Evolutionary conservation across 331 rosid species (phyloP), one percentile per base, ranked within the genome.

Genomic region (Acacia pycnantha): DNA sequence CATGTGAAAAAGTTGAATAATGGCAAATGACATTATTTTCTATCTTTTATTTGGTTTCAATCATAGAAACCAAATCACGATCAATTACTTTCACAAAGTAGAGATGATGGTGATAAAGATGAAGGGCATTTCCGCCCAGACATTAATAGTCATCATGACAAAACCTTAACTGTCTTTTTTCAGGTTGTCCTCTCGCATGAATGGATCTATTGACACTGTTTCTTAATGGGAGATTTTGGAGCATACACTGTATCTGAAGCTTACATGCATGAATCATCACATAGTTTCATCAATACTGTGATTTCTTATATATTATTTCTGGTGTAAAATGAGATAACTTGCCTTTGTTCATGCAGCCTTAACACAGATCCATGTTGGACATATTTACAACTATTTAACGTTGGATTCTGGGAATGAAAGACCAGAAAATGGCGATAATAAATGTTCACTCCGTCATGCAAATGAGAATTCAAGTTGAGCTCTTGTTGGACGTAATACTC

Each of bases 121-220:
- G 96, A 91, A 89, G 96, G 98, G 44, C 89, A 92, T 86, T 68
- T 31, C 72, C 67, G 68, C 82, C 82, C 72, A 83, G 81, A 87
- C 77, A 87, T 88, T 91, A 87, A 89, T 69, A 81, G 90, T 88
- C 93, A 86, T 93, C 83, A 88, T 92, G 96, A 87, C 94, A 88
- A 82, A 91, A 93, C 96, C 99, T 92, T 92, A 95, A 93, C 87
- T 53, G 24, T 53, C 24, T 94, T 76, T 90, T 33, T 90, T 92
- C 92, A 83, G 86, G 46, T 89, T 89, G 98, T 94, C 92, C 90
- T 56, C 86, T 77, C 89, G 24, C 61, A 78, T 84, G 84, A 86
- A 86, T 70, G 77, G 51, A 40, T 81, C 65, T 85, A 76, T 67
- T 73, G 88, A 88, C 90, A 87, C 96, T 81, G 83, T 86, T 86